These are phyloP conservation scores for Berberis vulgaris DNA, from an alignment of 164 flowering plant species.

Conservation along the genomic window DNA sequence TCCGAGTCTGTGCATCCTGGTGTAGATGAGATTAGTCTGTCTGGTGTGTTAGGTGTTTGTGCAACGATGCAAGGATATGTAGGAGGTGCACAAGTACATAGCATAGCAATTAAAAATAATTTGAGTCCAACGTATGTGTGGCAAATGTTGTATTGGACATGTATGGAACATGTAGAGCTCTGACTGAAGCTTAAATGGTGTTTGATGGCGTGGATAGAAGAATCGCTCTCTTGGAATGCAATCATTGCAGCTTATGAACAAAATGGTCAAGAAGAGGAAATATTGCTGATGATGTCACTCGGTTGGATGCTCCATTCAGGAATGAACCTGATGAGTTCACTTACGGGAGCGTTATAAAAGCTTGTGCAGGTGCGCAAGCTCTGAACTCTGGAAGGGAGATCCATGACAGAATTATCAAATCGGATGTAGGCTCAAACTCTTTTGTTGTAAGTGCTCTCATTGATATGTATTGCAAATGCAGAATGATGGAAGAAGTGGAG, in stretches of 20 bases:
- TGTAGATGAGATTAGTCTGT: too few relatives aligned
- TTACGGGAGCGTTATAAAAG: constrained; percentile 5
- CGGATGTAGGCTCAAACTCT: not conserved
- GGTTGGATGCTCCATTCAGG: too few relatives aligned
- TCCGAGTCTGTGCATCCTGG: too few relatives aligned
- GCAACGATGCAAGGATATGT: too few relatives aligned
- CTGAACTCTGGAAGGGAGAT: not conserved
- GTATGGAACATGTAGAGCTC: constrained; percentile 6
- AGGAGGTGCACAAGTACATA: too few relatives aligned
- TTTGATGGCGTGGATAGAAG: constrained; percentile 4
- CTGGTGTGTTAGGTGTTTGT: too few relatives aligned
- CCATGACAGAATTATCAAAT: not conserved
- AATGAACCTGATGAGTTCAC: constrained; percentile 5
- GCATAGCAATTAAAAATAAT: too few relatives aligned
- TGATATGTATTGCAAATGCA: too few relatives aligned
- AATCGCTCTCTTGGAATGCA: constrained; percentile 8
- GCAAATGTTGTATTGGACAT: constrained; percentile 3
- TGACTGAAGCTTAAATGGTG: not conserved
- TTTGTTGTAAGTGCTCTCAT: not conserved
- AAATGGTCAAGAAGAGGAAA: constrained; percentile 5
- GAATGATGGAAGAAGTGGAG: too few relatives aligned
- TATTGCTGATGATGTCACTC: not conserved
- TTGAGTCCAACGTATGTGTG: not conserved
- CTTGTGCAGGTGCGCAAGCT: constrained; percentile 6
- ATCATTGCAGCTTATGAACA: not conserved